Conservation (phyloP, 1,284 basidiomycete genomes). For the Rhodotorula sp. region DNA sequence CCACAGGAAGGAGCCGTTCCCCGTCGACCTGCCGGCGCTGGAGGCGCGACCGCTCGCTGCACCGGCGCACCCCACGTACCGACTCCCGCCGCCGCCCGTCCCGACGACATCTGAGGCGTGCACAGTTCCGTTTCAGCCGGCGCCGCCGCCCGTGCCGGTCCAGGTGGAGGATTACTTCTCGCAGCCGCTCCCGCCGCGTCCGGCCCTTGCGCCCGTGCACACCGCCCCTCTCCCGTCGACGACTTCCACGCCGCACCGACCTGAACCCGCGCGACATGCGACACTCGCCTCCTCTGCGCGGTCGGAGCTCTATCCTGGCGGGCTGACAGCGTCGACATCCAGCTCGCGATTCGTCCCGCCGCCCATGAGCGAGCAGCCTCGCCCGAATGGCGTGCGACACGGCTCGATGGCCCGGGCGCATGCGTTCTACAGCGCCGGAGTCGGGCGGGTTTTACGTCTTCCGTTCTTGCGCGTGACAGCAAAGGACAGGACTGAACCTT, state of each 20-base stretch:
- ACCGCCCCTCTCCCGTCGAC: neutral
- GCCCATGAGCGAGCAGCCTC: too few species aligned
- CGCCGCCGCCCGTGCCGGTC: too few species aligned
- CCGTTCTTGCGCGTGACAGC: too few species aligned
- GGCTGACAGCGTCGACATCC: neutral
- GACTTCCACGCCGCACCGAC: neutral
- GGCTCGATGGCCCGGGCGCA: neutral
- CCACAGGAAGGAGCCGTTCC: neutral
- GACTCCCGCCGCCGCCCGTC: conserved; percentile 1
- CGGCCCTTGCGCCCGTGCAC: neutral
- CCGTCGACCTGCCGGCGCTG: neutral
- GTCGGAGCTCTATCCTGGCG: neutral
- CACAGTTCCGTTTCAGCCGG: too few species aligned
- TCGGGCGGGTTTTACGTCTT: neutral
- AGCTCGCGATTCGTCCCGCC: neutral
- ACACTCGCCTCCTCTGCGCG: too few species aligned
- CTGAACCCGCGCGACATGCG: neutral
- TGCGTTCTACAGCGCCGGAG: neutral
- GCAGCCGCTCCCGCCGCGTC: neutral
- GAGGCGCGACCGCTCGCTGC: too few species aligned
- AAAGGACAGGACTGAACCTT: neutral
- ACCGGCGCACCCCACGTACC: neutral
- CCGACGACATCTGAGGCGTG: too few species aligned
- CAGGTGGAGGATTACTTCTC: neutral
- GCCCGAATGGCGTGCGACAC: neutral